A percentile compares a stretch with the other conserved stretches of the same genome.
Conservation (phyloP, 129 eudicot species). For the Heracleum sosnowskyi region DNA sequence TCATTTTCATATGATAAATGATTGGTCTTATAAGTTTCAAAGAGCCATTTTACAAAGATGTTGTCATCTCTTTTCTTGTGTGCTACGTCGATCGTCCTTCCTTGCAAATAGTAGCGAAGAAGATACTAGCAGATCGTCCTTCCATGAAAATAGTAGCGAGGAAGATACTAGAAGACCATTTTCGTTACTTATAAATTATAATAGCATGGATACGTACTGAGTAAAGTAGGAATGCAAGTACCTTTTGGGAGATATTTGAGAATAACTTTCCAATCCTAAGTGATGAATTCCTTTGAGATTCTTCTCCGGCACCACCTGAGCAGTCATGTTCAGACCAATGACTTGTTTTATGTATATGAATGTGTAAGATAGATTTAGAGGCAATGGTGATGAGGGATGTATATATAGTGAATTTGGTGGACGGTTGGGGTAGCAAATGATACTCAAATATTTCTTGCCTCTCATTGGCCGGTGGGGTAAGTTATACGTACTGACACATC, state of each 20-base stretch:
- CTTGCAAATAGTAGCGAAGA: too few species aligned
- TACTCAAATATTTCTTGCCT: background rate
- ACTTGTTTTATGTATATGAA: too few species aligned
- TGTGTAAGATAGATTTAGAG: too few species aligned
- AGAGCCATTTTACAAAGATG: background rate
- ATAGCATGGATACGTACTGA: background rate
- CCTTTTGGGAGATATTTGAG: background rate
- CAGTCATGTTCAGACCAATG: background rate
- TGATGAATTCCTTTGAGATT: conserved; percentile 8
- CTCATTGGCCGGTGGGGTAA: background rate
- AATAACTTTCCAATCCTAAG: background rate
- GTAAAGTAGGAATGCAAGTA: background rate
- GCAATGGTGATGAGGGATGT: background rate
- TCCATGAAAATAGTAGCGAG: too few species aligned
- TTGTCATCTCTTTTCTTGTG: too few species aligned
- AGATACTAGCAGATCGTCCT: too few species aligned
- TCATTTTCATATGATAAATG: background rate
- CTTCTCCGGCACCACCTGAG: conserved; percentile 5
- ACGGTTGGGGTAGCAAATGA: background rate
- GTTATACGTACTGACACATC: too few species aligned
- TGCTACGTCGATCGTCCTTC: too few species aligned
- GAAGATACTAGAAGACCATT: too few species aligned
- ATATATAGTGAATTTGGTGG: background rate
- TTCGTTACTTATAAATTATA: too few species aligned
- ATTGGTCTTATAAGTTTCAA: background rate